phyloP scores from a whole-genome alignment of 768 basidiomycete genomes.

The Trametes cingulata region DNA sequence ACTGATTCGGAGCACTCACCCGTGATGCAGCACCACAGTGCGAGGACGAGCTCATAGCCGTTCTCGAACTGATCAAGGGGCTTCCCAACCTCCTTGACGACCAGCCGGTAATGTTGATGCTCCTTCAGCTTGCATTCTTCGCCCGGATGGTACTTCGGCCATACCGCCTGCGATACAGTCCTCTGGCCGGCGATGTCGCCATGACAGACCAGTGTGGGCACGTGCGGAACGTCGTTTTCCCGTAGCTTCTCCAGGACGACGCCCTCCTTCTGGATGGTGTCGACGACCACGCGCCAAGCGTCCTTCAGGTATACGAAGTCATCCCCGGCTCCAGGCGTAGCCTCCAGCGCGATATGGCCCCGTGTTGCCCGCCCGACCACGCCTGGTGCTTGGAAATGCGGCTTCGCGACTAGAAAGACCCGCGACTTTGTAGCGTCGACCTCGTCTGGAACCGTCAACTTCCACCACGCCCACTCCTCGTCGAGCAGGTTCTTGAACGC shows the following conservation, averaged over 20 bases:
- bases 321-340: neutral
- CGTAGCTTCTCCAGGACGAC: neutral
- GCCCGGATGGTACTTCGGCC: neutral
- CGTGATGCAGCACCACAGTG: neutral
- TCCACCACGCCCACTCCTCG: neutral
- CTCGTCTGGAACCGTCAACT: neutral
- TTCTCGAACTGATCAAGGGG: neutral
- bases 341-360: conserved; percentile 15
- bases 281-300: conserved; percentile 6
- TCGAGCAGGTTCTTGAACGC: neutral
- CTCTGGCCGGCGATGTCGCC: neutral
- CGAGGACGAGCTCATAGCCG: neutral
- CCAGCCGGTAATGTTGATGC: conserved; percentile 3
- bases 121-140: neutral
- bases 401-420: conserved; percentile 13
- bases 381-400: neutral
- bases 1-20: neutral
- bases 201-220: neutral
- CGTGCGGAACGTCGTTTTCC: neutral
- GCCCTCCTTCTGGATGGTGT: neutral
- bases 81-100: conserved; percentile 2
- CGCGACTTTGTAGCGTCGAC: neutral
- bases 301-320: conserved; percentile 21
- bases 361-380: conserved; percentile 12
- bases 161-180: neutral